phyloP scores from a whole-genome alignment of 306 rosid genomes.

The Vigna reflexopilosa region DNA sequence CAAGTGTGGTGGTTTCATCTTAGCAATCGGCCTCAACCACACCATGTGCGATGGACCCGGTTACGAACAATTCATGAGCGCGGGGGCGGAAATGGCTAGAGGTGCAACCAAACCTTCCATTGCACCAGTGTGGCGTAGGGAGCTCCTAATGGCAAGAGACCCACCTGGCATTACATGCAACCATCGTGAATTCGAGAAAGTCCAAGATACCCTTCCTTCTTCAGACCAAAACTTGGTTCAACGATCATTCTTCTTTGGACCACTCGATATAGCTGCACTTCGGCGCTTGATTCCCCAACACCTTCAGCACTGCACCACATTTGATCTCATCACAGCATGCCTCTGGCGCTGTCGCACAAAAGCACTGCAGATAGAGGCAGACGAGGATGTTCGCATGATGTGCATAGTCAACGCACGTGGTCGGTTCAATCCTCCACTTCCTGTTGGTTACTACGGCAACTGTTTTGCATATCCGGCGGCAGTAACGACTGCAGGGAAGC shows the following conservation, averaged over 20 bases:
- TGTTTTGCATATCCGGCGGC: not conserved
- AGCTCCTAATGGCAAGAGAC: constrained; percentile 43
- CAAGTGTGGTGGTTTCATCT: constrained; percentile 40
- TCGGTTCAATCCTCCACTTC: not conserved
- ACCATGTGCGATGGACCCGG: constrained; percentile 39
- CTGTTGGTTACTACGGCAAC: constrained; percentile 42
- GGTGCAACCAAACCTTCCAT: constrained; percentile 44
- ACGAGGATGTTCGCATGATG: constrained; percentile 38
- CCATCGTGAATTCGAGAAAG: constrained; percentile 36
- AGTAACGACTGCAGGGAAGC: not conserved
- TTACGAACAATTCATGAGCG: constrained; percentile 26
- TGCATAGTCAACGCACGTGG: not conserved
- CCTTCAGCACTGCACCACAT: constrained; percentile 1
- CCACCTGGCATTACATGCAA: constrained; percentile 43
- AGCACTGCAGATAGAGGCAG: constrained; percentile 43
- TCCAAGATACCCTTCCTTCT: not conserved
- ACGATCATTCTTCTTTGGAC: constrained; percentile 43
- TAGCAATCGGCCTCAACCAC: not conserved
- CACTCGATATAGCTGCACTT: constrained; percentile 2
- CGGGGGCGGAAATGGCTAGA: constrained; percentile 31
- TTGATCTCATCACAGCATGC: constrained; percentile 44
- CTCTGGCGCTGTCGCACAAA: constrained; percentile 47
- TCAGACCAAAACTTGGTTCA: not conserved
- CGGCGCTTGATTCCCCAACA: constrained; percentile 34
- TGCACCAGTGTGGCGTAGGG: constrained; percentile 49